Evolutionary conservation across 371 early-diverging fungal species (phyloP), one percentile per base, ranked within the genome.

Genomic region (Saksenaea oblongispora): DNA sequence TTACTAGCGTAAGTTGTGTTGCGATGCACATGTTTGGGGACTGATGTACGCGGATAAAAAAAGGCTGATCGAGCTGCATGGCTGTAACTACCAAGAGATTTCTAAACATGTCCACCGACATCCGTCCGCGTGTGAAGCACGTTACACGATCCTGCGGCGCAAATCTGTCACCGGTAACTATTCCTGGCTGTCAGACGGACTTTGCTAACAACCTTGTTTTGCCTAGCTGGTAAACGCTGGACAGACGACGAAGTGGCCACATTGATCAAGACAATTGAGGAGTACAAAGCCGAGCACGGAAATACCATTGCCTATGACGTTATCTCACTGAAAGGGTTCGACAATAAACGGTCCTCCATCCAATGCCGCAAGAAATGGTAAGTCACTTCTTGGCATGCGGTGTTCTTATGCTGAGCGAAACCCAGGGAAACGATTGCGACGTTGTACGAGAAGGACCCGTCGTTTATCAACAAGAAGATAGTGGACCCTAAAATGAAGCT

Each of bases 1-100:
- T 39, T 59, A 2, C 10, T 59, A 14, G 37, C 53, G 64, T 64
- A 64, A 59, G 64, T 31, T 7, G 22, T 17, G 14, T 5, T n/a
- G 14, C 13, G 14, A 41, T n/a, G 42, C 22, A 10, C 51, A 22
- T 18, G 22, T 22, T 47, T 31, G 31, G 31, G 7, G 22, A 5
- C 42, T 1, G 22, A 47, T 0, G 2, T 10, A 18, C 3, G 10
- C 5, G 10, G 5, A 44, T 18, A 5, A 10, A 47, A 18, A 22
- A 9, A 47, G 51, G 9, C 4, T 47, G 24, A 22, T 47, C 9
- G 51, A 47, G 11, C 22, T 47, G 26, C 51, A 47, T 22, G 51
- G 51, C 11, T 18, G 18, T 47, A 47, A 47, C 22, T 47, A 18
- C 22, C 17, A 47, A 22, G 51, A 47, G 22, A 22, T 47, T 47